A percentile compares a stretch with the other conserved stretches of the same genome.
Conservation (phyloP, 345 rosid species). For the Sonneratia alba region DNA sequence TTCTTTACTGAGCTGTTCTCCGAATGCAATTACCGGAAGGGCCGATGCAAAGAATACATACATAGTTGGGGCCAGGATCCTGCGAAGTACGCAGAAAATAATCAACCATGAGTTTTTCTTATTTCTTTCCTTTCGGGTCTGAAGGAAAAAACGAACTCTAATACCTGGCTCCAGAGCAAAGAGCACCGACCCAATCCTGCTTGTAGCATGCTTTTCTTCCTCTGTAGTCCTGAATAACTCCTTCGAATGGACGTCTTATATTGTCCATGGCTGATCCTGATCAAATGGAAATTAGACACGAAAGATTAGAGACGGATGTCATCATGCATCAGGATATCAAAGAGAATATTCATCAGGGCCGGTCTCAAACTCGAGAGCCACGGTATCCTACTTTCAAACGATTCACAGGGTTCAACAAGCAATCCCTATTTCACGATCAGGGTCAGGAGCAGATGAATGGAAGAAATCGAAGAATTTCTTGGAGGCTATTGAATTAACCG, state of each 20-base stretch:
- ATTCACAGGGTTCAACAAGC: too few species aligned
- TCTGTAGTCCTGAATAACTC: constrained; percentile 36
- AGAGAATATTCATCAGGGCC: too few species aligned
- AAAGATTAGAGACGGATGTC: too few species aligned
- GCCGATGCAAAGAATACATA: constrained; percentile 66
- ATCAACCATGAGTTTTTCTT: background rate
- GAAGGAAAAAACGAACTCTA: background rate
- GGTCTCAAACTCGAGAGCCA: too few species aligned
- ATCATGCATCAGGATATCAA: too few species aligned
- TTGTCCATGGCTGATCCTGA: constrained; percentile 31
- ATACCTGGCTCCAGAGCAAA: constrained; percentile 40
- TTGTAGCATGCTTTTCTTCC: constrained; percentile 56
- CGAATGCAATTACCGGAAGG: constrained; percentile 63
- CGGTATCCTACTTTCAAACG: too few species aligned
- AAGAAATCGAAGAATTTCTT: too few species aligned
- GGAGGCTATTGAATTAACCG: too few species aligned
- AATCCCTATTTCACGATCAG: too few species aligned
- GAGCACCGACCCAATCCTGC: constrained; percentile 41
- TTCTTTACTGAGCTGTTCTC: constrained; percentile 53
- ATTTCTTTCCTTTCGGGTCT: background rate
- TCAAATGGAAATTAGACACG: background rate
- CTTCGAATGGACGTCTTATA: constrained; percentile 29
- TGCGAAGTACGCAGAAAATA: constrained; percentile 9
- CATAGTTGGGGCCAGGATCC: constrained; percentile 60
- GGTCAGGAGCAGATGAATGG: too few species aligned